Base-by-base conservation (phyloP, 1,284 basidiomycete genomes). In the Neotropicomus parvogracilis region DNA sequence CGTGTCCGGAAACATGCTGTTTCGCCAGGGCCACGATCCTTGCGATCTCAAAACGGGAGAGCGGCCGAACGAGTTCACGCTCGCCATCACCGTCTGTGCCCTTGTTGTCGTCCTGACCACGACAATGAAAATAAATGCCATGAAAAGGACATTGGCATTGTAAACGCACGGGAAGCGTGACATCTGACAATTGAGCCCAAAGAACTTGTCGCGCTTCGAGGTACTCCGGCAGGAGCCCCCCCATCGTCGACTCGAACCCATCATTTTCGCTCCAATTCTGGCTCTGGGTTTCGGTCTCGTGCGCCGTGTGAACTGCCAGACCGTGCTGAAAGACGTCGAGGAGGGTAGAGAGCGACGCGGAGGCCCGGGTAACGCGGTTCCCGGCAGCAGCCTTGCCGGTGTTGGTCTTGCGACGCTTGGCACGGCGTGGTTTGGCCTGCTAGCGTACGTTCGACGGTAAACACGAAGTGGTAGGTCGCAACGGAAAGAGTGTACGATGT, bases 401-500 rank as follows among this genome's bases (percentile, higher is more conserved):
- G 29, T 58, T 56, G 19, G 51, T 50, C 38, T 65, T 64, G 16
- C 60, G 65, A 26, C 65, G 64, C 45, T 67, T 64, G 32, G 39
- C 16, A n/a, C 49, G 58, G 36, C 45, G 48, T 1, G 47, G 52
- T 45, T 51, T 54, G 3, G 27, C 35, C 54, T 57, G 42, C 10
- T 10, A 28, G 21, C 10, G n/a, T n/a, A n/a, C n/a, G n/a, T n/a
- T n/a, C n/a, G 16, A 24, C 19, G 17, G 27, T 44, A 33, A 41
- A 42, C 10, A 7, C 4, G 0, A 8, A 14, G 36, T 4, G 28
- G 21, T 1, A 13, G 3, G 20, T 14, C 20, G 5, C 3, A 10
- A 2, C 24, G 3, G 13, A 11, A 1, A 3, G 29, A 6, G 28
- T 5, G 34, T 20, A 8, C 17, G 11, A 7, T 16, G 14, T 40